A percentile compares a stretch with the other conserved stretches of the same genome.
Conservation (phyloP, 306 rosid species). For the Lathyrus oleraceus region DNA sequence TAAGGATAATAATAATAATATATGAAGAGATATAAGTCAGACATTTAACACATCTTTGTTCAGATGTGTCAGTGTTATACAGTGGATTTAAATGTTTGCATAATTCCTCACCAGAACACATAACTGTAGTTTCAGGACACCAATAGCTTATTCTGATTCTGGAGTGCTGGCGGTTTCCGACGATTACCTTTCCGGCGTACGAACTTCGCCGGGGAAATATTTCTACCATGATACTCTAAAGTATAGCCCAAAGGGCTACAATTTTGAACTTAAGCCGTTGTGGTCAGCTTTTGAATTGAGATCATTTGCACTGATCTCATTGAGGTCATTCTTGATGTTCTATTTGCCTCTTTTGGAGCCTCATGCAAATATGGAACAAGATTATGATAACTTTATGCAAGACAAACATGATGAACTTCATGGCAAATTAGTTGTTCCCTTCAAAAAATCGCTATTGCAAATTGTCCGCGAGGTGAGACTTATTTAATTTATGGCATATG, state of each 20-base stretch:
- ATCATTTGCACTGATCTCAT: slow-evolving; percentile 53
- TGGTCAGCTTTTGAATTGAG: slow-evolving; percentile 71
- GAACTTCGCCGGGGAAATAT: slow-evolving; percentile 49
- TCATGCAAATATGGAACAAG: slow-evolving; percentile 64
- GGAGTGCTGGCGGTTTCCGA: slow-evolving; percentile 53
- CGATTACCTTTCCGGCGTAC: slow-evolving; percentile 46
- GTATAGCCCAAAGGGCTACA: slow-evolving; percentile 61
- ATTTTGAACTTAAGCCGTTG: slow-evolving; percentile 64
- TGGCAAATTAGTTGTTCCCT: not conserved
- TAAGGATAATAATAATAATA: too few relatives aligned
- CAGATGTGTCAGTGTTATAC: too few relatives aligned
- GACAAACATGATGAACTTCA: slow-evolving; percentile 33
- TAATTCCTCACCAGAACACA: slow-evolving; percentile 24
- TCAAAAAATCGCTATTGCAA: slow-evolving; percentile 37
- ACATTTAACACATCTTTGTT: too few relatives aligned
- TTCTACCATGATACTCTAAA: slow-evolving; percentile 54
- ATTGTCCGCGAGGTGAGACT: slow-evolving; percentile 35
- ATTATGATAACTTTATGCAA: slow-evolving; percentile 59
- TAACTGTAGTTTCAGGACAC: slow-evolving; percentile 53
- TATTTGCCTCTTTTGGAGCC: slow-evolving; percentile 88
- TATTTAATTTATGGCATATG: not conserved
- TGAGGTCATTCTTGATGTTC: slow-evolving; percentile 70
- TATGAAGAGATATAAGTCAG: too few relatives aligned
- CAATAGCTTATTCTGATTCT: slow-evolving; percentile 71
- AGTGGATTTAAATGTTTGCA: too few relatives aligned